Evolutionary conservation across 2,329 filamentous ascomycete genomes (phyloP).

Genomic region (Albophoma yamanashiensis): DNA sequence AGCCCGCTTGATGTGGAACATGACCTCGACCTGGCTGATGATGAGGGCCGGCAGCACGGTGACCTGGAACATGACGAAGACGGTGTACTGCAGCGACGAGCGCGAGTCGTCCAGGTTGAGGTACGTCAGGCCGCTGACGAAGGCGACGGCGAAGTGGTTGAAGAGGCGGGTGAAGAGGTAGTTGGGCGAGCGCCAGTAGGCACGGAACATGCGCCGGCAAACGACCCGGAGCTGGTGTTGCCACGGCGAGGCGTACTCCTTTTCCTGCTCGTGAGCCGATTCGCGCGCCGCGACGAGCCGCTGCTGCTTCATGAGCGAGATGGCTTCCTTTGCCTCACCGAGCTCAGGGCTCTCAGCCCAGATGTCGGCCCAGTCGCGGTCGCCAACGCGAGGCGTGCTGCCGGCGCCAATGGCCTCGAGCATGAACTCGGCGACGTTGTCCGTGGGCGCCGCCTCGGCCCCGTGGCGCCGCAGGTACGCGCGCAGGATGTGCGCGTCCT

Average conservation of each 20-base stretch:
- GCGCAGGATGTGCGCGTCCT: slow-evolving; percentile 61
- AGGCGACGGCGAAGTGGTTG: slow-evolving; percentile 68
- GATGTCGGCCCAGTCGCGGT: slow-evolving; percentile 69
- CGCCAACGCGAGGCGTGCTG: slow-evolving; percentile 58
- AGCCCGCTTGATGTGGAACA: slow-evolving; percentile 69
- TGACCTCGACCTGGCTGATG: slow-evolving; percentile 68
- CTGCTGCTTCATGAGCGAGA: slow-evolving; percentile 53
- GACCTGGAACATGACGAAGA: slow-evolving; percentile 87
- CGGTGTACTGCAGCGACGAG: slow-evolving; percentile 68
- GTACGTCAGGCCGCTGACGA: slow-evolving; percentile 72
- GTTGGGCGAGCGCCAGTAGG: slow-evolving; percentile 79
- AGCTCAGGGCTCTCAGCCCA: slow-evolving; percentile 68
- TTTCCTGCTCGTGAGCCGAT: slow-evolving; percentile 45
- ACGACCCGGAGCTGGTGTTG: slow-evolving; percentile 71
- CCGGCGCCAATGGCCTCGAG: slow-evolving; percentile 75
- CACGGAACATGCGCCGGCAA: slow-evolving; percentile 58
- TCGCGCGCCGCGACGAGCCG: slow-evolving; percentile 31
- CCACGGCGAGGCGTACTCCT: slow-evolving; percentile 74
- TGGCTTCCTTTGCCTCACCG: slow-evolving; percentile 53
- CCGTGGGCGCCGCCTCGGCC: slow-evolving; percentile 43
- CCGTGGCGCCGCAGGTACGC: slow-evolving; percentile 50
- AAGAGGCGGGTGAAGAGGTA: slow-evolving; percentile 84
- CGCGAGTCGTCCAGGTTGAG: slow-evolving; percentile 67
- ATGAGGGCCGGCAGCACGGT: slow-evolving; percentile 77
- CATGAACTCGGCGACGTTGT: slow-evolving; percentile 68